A percentile compares a stretch with the other conserved stretches of the same genome.
These are phyloP conservation scores for Acrasis kona DNA, from an alignment of 78 protist genomes.

Conservation along the genomic window DNA sequence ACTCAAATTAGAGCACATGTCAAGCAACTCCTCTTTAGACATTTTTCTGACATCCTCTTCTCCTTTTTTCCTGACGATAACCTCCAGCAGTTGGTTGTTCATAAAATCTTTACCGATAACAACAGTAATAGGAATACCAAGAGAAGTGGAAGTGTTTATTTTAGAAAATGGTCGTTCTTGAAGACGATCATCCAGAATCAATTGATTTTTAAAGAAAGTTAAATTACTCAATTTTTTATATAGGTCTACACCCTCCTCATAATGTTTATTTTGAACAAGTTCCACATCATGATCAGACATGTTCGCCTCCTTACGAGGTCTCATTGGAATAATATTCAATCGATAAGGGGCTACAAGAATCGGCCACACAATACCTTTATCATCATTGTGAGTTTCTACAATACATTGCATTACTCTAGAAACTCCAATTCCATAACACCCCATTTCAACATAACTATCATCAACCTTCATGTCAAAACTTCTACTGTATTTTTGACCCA, in stretches of 20 bases:
- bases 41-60: too few species aligned
- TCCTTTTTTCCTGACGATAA: neutral
- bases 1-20: too few species aligned
- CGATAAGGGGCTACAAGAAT: constrained; percentile 7
- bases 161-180: too few species aligned
- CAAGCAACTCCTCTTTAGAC: too few species aligned
- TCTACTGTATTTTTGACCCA: constrained; percentile 23
- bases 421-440: constrained; percentile 17
- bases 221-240: neutral
- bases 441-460: constrained; percentile 3
- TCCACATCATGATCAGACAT: neutral
- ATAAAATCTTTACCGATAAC: neutral
- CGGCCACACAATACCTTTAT: constrained; percentile 14
- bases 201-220: neutral
- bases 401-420: neutral
- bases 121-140: neutral
- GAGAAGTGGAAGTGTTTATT: too few species aligned
- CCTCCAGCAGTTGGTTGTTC: neutral
- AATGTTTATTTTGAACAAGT: neutral
- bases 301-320: neutral
- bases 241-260: neutral
- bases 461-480: neutral
- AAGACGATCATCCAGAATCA: neutral
- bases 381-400: constrained; percentile 2
- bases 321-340: neutral